phyloP scores from a whole-genome alignment of 768 basidiomycete genomes.

The Serpula lacrymans region DNA sequence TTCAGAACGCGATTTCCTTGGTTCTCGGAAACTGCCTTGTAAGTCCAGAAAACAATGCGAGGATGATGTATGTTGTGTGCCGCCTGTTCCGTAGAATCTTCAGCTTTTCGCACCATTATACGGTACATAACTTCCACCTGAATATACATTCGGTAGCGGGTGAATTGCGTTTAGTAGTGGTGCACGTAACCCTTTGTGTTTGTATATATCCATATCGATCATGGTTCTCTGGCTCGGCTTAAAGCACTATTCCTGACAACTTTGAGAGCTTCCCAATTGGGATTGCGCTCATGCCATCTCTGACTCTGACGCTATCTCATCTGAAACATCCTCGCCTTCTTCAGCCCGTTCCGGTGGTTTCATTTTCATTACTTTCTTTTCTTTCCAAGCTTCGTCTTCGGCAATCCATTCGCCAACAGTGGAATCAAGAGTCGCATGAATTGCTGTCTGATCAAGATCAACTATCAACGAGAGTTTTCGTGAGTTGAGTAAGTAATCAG shows the following conservation, averaged over 20 bases:
- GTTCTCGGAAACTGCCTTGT: too few relatives aligned
- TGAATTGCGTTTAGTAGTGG: too few relatives aligned
- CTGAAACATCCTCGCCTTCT: constrained; percentile 33
- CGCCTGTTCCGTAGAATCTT: too few relatives aligned
- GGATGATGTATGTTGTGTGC: too few relatives aligned
- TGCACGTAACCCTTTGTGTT: too few relatives aligned
- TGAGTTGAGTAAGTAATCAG: constrained; percentile 68
- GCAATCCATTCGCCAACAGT: constrained; percentile 97
- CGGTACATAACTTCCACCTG: too few relatives aligned
- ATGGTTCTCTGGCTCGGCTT: too few relatives aligned
- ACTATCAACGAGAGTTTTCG: constrained; percentile 92
- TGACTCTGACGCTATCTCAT: constrained; percentile 34
- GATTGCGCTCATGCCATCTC: constrained; percentile 77
- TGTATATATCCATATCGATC: too few relatives aligned
- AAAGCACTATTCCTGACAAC: constrained; percentile 90
- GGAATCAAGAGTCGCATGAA: constrained; percentile 97
- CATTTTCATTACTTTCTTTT: constrained; percentile 44
- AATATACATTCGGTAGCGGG: too few relatives aligned
- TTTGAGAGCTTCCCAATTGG: constrained; percentile 88
- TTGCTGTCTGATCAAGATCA: constrained; percentile 98
- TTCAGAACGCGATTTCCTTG: too few relatives aligned
- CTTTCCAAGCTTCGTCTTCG: constrained; percentile 81
- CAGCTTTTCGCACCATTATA: too few relatives aligned
- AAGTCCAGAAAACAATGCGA: too few relatives aligned
- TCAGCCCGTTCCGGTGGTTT: constrained; percentile 28